Percentiles rank a stretch among this genome's conserved stretches.
Conservation (phyloP, 192 early-diverging fungal species). For the Umbelopsis sp. region DNA sequence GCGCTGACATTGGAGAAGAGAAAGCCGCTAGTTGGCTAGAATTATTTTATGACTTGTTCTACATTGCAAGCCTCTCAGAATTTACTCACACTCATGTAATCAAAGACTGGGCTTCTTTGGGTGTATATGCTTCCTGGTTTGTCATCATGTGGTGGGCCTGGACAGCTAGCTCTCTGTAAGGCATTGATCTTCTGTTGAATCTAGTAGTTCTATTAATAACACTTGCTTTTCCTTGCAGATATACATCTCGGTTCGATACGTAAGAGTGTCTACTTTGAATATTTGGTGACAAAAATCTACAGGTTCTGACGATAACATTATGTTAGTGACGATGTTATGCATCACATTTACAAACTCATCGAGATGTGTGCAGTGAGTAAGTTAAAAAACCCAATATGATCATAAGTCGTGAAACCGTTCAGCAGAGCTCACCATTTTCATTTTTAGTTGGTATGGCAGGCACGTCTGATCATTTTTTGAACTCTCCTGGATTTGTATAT, state of each 20-base stretch:
- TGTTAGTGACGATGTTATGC: constrained; percentile 43
- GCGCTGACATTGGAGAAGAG: constrained; percentile 44
- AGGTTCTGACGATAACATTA: constrained; percentile 30
- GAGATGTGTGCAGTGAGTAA: constrained; percentile 45
- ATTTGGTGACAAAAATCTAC: background rate
- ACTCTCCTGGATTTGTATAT: constrained; percentile 43
- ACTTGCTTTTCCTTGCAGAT: constrained; percentile 12
- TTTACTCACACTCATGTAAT: constrained; percentile 54
- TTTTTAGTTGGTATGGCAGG: constrained; percentile 45
- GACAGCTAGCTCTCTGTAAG: constrained; percentile 49
- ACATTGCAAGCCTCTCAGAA: constrained; percentile 49
- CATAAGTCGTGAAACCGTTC: background rate
- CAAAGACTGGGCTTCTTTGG: constrained; percentile 40
- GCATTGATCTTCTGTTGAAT: background rate
- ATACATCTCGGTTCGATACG: constrained; percentile 45
- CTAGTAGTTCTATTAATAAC: background rate
- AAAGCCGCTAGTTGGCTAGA: constrained; percentile 43
- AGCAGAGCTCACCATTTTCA: constrained; percentile 24
- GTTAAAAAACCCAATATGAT: constrained; percentile 10
- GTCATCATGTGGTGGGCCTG: constrained; percentile 56
- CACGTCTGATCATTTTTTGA: constrained; percentile 46
- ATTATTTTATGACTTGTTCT: constrained; percentile 55
- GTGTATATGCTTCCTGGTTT: constrained; percentile 51
- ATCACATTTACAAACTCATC: constrained; percentile 38
- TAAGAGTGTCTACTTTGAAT: constrained; percentile 26